Evolutionary conservation across 1,284 basidiomycete genomes (phyloP), one percentile per base, ranked within the genome.

Genomic region (Tausonia pullulans): DNA sequence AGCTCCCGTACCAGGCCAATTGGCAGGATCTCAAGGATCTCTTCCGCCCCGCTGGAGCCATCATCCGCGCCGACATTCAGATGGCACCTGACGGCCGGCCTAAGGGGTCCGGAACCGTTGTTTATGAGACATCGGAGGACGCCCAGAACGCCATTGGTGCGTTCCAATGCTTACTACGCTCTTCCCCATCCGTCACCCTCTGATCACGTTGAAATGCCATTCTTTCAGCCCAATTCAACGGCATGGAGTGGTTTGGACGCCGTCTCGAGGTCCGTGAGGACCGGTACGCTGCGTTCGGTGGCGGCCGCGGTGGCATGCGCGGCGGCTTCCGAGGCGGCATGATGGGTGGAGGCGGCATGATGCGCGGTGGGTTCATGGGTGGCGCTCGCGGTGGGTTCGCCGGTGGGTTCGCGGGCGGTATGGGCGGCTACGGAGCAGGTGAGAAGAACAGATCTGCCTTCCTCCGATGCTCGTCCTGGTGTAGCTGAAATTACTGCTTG

Each of bases 1-100:
- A 96, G 92, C 77, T 97, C 39, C 95, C 94, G 0, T 90, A 90
- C 72, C 90, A 93, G 77, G 92, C 92, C 45, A 91, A 91, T 51
- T 98, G 95, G 95, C 95, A 98, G 76, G 95, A 98, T 74, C 81
- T 98, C 66, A 98, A 98, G 75, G 94, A 98, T 75, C 80, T 98
- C 45, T 97, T 98, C 85, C 85, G 94, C 63, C 84, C 88, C 45
- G 90, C 94, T 51, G 94, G 95, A 41, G 90, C 89, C 72, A 92
- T 97, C 71, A 84, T 96, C 67, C 85, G 94, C 51, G 92, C 95
- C 64, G 94, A 98, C 74, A 88, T 97, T 71, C 92, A 93, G 71
- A 88, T 93, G 70, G 87, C 86, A 66, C 84, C 85, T 16, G 93
- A 98, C 76, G 95, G 95, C 14, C 83, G 88, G 14, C 89, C 93